Evolutionary conservation across 1,284 basidiomycete genomes (phyloP).

Genomic region (Austroboletus novae-zelandiae): DNA sequence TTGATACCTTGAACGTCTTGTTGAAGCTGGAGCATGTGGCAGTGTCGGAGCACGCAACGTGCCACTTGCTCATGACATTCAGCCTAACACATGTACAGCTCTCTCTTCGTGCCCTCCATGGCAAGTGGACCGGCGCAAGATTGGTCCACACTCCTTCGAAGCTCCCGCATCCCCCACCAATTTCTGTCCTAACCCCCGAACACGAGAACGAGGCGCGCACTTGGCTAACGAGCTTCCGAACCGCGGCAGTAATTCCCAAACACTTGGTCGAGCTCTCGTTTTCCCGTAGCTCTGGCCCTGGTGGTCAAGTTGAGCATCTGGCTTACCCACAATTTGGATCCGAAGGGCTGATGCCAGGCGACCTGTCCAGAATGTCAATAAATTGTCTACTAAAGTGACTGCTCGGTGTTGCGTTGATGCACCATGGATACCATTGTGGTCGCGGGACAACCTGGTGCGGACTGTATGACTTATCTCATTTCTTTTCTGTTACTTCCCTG

Average conservation of each 20-base stretch:
- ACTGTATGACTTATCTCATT: constrained; percentile 39
- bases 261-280: constrained; percentile 58
- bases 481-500: background rate
- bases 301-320: constrained; percentile 58
- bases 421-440: constrained; percentile 71
- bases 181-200: constrained; percentile 6
- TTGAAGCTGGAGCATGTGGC: too few relatives aligned
- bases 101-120: background rate
- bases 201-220: constrained; percentile 39
- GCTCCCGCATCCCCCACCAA: constrained; percentile 22
- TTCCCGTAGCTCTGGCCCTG: constrained; percentile 74
- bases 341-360: background rate
- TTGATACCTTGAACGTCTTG: too few relatives aligned
- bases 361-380: constrained; percentile 73
- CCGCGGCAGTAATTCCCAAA: constrained; percentile 40
- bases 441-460: constrained; percentile 44
- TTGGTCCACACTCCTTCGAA: constrained; percentile 12
- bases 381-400: constrained; percentile 76
- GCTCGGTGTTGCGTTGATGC: constrained; percentile 54
- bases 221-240: constrained; percentile 53
- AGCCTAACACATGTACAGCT: too few relatives aligned
- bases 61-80: too few relatives aligned
- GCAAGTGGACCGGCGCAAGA: constrained; percentile 5
- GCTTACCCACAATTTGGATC: background rate
- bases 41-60: too few relatives aligned